These are phyloP conservation scores for Clonostachys rhizophaga DNA, from an alignment of 2,329 filamentous ascomycete species.

Conservation along the genomic window DNA sequence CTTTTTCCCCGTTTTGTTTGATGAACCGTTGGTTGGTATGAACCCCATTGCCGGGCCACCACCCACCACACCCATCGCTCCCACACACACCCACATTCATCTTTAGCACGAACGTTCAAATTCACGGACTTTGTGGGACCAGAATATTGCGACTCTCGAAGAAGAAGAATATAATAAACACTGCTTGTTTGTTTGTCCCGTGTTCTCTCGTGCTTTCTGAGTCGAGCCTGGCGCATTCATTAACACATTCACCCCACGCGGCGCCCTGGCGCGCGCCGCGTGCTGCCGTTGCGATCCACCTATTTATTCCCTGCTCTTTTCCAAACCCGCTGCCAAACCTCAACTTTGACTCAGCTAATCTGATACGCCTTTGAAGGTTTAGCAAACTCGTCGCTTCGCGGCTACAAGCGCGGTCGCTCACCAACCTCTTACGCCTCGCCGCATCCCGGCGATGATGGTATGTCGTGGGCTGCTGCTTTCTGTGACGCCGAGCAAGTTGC, in stretches of 20 bases:
- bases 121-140: neutral
- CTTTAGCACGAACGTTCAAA: conserved; percentile 8
- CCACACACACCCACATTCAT: conserved; percentile 4
- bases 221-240: no score
- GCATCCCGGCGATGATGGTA: conserved; percentile 66
- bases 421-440: conserved; percentile 56
- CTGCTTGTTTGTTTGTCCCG: no score
- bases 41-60: neutral
- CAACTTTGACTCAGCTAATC: neutral
- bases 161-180: no score
- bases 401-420: conserved; percentile 76
- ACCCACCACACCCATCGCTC: neutral
- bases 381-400: conserved; percentile 54
- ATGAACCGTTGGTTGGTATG: conserved; percentile 6
- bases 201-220: no score
- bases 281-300: no score
- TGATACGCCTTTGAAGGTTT: conserved; percentile 29
- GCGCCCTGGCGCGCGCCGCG: no score
- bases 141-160: no score
- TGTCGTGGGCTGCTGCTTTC: conserved; percentile 37
- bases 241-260: no score
- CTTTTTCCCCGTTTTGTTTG: neutral
- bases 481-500: conserved; percentile 7
- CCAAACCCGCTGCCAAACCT: no score
- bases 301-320: no score